These are phyloP conservation scores for Uromyces viciae-fabae DNA, from an alignment of 1,284 basidiomycete species.

Conservation along the genomic window DNA sequence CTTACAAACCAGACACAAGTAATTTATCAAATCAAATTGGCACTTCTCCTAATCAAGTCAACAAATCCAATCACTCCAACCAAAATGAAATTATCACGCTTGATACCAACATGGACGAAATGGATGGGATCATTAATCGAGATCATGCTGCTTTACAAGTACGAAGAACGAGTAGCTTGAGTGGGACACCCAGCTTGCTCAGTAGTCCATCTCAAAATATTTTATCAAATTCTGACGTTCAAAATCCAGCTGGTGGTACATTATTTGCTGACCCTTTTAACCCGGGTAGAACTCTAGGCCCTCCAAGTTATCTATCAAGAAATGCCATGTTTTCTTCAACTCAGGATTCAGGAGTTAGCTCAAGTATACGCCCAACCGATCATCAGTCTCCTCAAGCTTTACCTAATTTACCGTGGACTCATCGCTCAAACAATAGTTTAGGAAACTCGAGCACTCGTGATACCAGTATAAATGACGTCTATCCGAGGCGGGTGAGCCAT, in stretches of 20 bases:
- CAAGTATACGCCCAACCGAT: slow-evolving; percentile 2
- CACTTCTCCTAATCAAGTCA: slow-evolving; percentile 9
- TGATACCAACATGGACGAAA: slow-evolving; percentile 73
- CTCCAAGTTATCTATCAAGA: slow-evolving; percentile 9
- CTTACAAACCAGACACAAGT: slow-evolving; percentile 6
- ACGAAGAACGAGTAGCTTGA: slow-evolving; percentile 47
- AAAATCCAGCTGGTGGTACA: slow-evolving; percentile 5
- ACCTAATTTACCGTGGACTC: neutral
- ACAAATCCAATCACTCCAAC: slow-evolving; percentile 9
- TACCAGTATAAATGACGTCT: neutral
- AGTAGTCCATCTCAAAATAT: slow-evolving; percentile 21
- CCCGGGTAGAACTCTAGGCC: slow-evolving; percentile 33
- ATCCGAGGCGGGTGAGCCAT: slow-evolving; percentile 20
- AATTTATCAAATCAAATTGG: neutral
- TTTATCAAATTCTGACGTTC: neutral
- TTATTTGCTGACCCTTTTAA: slow-evolving; percentile 44
- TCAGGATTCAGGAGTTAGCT: neutral
- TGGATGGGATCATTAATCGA: slow-evolving; percentile 76
- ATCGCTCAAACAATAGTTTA: slow-evolving; percentile 26
- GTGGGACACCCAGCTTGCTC: slow-evolving; percentile 45
- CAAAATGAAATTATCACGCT: slow-evolving; percentile 57
- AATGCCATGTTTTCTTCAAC: neutral
- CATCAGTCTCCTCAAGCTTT: neutral
- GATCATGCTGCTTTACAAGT: slow-evolving; percentile 48
- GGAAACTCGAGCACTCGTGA: slow-evolving; percentile 3